Evolutionary conservation across 2,329 filamentous ascomycete species (phyloP), one percentile per base, ranked within the genome.

Genomic region (Bipolaris oryzae): DNA sequence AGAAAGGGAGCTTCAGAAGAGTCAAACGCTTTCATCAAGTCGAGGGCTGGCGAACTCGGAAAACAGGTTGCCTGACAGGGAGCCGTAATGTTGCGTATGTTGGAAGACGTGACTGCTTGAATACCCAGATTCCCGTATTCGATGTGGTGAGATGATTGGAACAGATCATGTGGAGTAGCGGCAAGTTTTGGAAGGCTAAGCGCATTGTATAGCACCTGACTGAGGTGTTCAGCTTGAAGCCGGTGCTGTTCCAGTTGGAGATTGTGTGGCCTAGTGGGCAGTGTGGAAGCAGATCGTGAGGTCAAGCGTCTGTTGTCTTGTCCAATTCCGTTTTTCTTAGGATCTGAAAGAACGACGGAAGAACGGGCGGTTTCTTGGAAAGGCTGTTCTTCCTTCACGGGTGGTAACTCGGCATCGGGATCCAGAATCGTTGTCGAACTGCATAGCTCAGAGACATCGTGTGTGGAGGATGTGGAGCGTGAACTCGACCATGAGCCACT

Each of bases 161-260:
- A 64, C 1, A 46, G 55, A 38, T 47, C 50, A 28, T 55, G 52
- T 1, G 57, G 53, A 10, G 47, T 23, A 16, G 18, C 5, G 25
- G 37, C 18, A 50, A 28, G 20, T 37, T 35, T 37, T 0, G 55
- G 16, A 23, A 55, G 44, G 5, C 55, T 37, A 13, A 58, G 51
- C 21, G 56, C 57, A 23, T 62, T 62, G 33, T 70, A 67, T 4
- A 72, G 58, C 23, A 71, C 62, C n/a, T 55, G 60, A 39, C 65
- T 70, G 50, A 70, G 42, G 46, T 69, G 53, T 50, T 71, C 70
- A 20, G 60, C 55, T 53, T 71, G 69, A 11, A 54, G 42, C 37
- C 62, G 55, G 18, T 69, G 62, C 16, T 69, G 68, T 44, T 65
- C 63, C 10, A 43, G 28, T 3, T 45, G 46, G 3, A 41, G 43